phyloP scores from a whole-genome alignment of 345 rosid species.

The Camelina sativa region DNA sequence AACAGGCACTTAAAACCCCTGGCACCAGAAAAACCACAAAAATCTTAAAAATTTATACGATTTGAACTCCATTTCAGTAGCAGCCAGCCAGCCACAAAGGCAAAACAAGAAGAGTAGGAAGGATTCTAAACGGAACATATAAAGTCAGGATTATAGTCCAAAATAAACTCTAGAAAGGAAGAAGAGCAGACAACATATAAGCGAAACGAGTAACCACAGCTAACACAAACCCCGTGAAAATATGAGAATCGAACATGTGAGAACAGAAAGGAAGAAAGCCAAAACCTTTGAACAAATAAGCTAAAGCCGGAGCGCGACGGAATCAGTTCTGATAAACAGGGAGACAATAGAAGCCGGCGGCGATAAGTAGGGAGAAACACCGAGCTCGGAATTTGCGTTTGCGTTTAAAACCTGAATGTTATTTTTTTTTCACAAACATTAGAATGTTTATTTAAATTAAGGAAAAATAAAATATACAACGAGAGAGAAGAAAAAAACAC shows the following conservation, averaged over 20 bases:
- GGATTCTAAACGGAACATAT: neutral
- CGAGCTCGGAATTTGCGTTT: constrained; percentile 19
- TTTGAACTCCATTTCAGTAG: neutral
- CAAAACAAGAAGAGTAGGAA: neutral
- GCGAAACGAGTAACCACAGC: neutral
- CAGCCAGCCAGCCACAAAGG: neutral
- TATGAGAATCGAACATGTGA: no score
- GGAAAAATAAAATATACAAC: constrained; percentile 8
- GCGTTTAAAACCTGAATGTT: constrained; percentile 29
- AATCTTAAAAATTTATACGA: neutral
- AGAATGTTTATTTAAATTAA: constrained; percentile 11
- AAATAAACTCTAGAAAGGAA: neutral
- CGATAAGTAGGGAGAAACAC: constrained; percentile 8
- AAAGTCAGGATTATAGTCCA: neutral
- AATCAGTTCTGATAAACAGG: constrained; percentile 3
- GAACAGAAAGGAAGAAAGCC: constrained; percentile 5
- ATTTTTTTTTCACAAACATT: neutral
- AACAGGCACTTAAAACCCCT: constrained; percentile 11
- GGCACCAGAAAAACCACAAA: constrained; percentile 1
- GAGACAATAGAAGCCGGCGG: constrained; percentile 35
- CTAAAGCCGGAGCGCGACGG: constrained; percentile 3
- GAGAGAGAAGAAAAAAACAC: neutral
- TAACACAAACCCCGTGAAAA: no score
- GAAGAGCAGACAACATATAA: neutral
- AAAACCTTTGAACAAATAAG: constrained; percentile 22